Percentiles rank a stretch among this genome's conserved stretches.
Evolutionary conservation across 768 basidiomycete species (phyloP).

Genomic region (Pilatotrama ljubarskyi): DNA sequence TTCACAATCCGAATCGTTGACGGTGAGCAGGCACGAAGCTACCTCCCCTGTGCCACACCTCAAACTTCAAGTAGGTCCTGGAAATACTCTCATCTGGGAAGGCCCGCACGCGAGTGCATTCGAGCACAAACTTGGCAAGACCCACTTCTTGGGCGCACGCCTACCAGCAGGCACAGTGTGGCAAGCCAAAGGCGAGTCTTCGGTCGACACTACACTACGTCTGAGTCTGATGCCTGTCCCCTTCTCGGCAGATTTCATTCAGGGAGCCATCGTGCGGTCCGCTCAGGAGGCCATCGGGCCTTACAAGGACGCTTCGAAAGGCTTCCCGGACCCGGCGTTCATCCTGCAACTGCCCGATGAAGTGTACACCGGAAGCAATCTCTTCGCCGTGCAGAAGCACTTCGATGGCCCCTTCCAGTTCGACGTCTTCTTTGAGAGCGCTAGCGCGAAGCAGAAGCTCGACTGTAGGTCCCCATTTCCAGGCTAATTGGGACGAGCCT

Average conservation of each 20-base stretch:
- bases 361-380: conserved; percentile 67
- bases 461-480: conserved; percentile 47
- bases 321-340: conserved; percentile 78
- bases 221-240: neutral
- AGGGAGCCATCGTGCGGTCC: conserved; percentile 44
- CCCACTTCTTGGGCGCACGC: conserved; percentile 66
- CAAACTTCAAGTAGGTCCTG: conserved; percentile 39
- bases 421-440: conserved; percentile 86
- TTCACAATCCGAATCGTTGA: conserved; percentile 82
- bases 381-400: conserved; percentile 84
- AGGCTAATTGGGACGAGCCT: neutral
- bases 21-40: conserved; percentile 42
- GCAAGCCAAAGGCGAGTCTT: conserved; percentile 74
- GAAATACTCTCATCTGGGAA: conserved; percentile 51
- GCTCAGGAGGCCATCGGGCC: conserved; percentile 55
- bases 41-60: no score
- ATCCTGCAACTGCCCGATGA: conserved; percentile 78
- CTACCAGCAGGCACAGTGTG: conserved; percentile 68
- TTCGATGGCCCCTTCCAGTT: conserved; percentile 87
- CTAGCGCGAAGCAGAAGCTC: conserved; percentile 61
- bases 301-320: conserved; percentile 50
- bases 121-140: conserved; percentile 61
- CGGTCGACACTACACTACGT: neutral
- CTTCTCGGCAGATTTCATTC: neutral
- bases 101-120: conserved; percentile 64